Evolutionary conservation across 2,329 filamentous ascomycete species (phyloP), one percentile per base, ranked within the genome.

Genomic region (Pestalotiopsis sp.): DNA sequence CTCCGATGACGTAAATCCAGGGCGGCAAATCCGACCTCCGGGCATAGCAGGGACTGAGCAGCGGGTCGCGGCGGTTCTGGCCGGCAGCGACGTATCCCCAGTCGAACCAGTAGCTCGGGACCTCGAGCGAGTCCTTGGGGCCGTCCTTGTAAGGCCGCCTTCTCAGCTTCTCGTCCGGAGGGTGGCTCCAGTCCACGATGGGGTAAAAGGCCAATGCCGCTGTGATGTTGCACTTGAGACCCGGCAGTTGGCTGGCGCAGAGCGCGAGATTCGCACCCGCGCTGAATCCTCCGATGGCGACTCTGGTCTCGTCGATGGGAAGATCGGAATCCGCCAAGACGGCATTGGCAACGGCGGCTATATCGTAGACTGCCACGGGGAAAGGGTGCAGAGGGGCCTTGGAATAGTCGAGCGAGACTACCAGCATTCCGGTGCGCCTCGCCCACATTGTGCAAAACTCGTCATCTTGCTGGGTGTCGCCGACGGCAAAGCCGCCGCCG

Each of bases 251-350:
- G 52, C 78, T 74, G 3, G 76, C 78, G 45, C 77, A 76, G 3
- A 85, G 75, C 7, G 78, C 68, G 14, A 86, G 75, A 68, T 81
- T 84, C 2, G 77, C 84, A 17, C 84, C 84, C 2, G 83, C 82
- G 56, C 80, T 82, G 73, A 82, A 85, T 2, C 83, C 83, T 20
- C 77, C 80, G 4, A 85, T 74, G 0, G 78, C 77, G n/a, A 84
- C 77, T 12, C 76, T 77, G 2, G 69, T 68, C 41, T 76, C 75
- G 71, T 85, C 82, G 67, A 85, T 77, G 4, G 82, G 81, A 4
- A 86, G 77, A 14, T 71, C 71, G 1, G 74, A 66, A 73, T 85
- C 83, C 25, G 76, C 74, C 41, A 83, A 74, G 9, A 83, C 73
- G 3, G 80, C 80, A 25, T 78, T 71, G 58, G 78, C 72, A 49